phyloP scores from a whole-genome alignment of 2,329 filamentous ascomycete genomes.

The Parascedosporium putredinis region DNA sequence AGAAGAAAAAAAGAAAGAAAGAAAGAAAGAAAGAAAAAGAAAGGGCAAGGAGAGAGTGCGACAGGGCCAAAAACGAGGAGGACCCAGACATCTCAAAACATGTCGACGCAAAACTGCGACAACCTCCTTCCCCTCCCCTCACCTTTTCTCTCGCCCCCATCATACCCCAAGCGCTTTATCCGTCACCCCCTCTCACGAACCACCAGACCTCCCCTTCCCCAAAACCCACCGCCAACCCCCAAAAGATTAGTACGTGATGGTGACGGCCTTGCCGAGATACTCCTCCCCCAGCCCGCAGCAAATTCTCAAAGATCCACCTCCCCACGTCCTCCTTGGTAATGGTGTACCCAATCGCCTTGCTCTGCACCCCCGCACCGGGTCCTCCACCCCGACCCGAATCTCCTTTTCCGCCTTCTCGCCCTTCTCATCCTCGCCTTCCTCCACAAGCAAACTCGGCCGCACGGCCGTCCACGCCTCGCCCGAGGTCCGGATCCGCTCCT shows the following conservation, averaged over 20 bases:
- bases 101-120: too few relatives aligned
- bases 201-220: background rate
- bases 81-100: too few relatives aligned
- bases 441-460: constrained; percentile 25
- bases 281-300: constrained; percentile 17
- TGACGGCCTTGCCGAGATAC: constrained; percentile 25
- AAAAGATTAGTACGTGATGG: constrained; percentile 23
- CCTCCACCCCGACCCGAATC: constrained; percentile 30
- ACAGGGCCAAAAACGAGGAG: too few relatives aligned
- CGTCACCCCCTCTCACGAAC: background rate
- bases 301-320: constrained; percentile 32
- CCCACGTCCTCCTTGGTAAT: constrained; percentile 38
- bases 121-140: background rate
- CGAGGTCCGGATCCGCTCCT: constrained; percentile 20
- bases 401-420: constrained; percentile 10
- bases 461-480: constrained; percentile 27
- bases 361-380: constrained; percentile 22
- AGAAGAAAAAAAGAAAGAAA: background rate
- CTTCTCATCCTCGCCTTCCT: constrained; percentile 17
- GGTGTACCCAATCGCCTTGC: constrained; percentile 31
- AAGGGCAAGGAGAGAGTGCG: too few relatives aligned
- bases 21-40: too few relatives aligned
- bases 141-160: background rate
- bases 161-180: too few relatives aligned
- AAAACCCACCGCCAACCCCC: background rate